Evolutionary conservation across 352 stramenopile genomes (phyloP), one percentile per base, ranked within the genome.

Genomic region (Pythium brachiatum): DNA sequence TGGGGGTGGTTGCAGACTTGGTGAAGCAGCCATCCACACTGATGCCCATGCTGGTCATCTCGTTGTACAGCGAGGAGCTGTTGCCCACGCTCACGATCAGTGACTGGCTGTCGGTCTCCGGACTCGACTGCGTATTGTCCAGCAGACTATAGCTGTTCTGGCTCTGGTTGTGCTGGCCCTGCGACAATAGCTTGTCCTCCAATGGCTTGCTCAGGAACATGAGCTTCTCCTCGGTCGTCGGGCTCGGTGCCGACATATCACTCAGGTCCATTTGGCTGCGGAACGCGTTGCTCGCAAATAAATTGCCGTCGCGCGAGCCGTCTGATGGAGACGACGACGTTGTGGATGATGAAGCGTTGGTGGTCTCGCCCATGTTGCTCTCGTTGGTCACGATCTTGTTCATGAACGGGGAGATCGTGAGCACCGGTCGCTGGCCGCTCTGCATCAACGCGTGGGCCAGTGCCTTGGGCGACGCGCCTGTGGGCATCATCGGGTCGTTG

Each of bases 21-120:
- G 81, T 68, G 38, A 81, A 83, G 46, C 75, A 71, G 6, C 60
- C 53, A 38, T 89, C 79, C 25, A 88, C 56, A 31, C 64, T 88
- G 55, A 90, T 90, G 7, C 81, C 81, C 81, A 90, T 90, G 57
- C 75, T 90, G 18, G 73, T 86, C 81, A 90, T 90, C 59, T 90
- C 81, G 39, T 82, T 87, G 53, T 87, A 90, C 9, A 88, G 66
- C 7, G 76, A 68, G 7, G 70, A 38, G 47, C 48, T 75, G 29
- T 67, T 76, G 23, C 77, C 76, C 18, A 88, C 74, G 38, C 74
- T 77, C n/a, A 72, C 64, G 52, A 66, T 66, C 20, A 70, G 44
- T 15, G 64, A 62, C 39, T 61, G 44, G 51, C 51, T 41, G 15
- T 66, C 57, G 7, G 43, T 7, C 5, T 59, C 54, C 0, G 54